Conservation (phyloP, 225 moss, liverwort and hornwort species). For the Physcomitrium patens region DNA sequence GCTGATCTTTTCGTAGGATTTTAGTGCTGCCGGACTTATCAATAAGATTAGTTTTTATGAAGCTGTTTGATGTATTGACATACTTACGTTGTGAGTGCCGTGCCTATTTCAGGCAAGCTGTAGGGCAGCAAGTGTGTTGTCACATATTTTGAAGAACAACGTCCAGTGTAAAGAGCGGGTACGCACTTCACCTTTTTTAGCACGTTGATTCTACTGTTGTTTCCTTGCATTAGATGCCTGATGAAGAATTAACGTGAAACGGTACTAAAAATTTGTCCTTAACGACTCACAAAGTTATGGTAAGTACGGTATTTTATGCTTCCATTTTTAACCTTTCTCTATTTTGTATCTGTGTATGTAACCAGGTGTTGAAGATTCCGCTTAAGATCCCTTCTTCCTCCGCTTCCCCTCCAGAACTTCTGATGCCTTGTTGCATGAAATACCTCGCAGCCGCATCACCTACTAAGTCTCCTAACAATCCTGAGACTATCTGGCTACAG, state of each 20-base stretch:
- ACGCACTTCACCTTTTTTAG: slow-evolving; percentile 15
- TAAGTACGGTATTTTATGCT: background rate
- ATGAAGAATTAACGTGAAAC: slow-evolving; percentile 18
- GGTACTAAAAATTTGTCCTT: slow-evolving; percentile 4
- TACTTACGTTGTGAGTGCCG: slow-evolving; percentile 21
- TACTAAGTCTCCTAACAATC: slow-evolving; percentile 46
- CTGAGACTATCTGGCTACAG: slow-evolving; percentile 89
- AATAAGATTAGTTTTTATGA: slow-evolving; percentile 1
- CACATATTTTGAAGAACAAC: slow-evolving; percentile 93
- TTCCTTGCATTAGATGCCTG: background rate
- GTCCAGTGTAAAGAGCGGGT: slow-evolving; percentile 97
- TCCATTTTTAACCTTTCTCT: slow-evolving; percentile 13
- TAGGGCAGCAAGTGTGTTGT: slow-evolving; percentile 94
- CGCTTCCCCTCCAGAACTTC: slow-evolving; percentile 68
- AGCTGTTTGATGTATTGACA: slow-evolving; percentile 14
- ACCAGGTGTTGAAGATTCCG: slow-evolving; percentile 86
- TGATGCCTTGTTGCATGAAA: slow-evolving; percentile 95
- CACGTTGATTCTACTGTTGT: background rate
- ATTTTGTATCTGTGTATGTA: slow-evolving; percentile 13
- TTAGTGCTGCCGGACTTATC: background rate
- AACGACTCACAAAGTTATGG: slow-evolving; percentile 1
- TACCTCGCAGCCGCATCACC: slow-evolving; percentile 92
- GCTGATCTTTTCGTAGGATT: slow-evolving; percentile 6
- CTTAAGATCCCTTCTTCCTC: slow-evolving; percentile 80
- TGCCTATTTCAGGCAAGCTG: slow-evolving; percentile 79